A percentile compares a stretch with the other conserved stretches of the same genome.
phyloP scores from a whole-genome alignment of 257 asterid genomes.

The Fraxinus quadrangulata region DNA sequence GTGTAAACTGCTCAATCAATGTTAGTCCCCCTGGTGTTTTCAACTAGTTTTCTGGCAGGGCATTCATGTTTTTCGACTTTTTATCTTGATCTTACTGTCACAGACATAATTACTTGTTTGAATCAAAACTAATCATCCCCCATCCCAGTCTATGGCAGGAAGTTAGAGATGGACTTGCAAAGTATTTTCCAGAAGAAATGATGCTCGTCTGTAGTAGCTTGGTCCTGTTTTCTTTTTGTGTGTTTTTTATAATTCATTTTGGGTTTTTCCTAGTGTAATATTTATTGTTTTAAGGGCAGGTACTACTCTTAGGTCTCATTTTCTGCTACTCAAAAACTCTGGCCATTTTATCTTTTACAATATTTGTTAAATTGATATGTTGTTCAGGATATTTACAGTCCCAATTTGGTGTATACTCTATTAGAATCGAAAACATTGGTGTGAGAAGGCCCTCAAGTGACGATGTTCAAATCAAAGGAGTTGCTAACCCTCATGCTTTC shows the following conservation, averaged over 20 bases:
- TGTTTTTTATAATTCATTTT: neutral
- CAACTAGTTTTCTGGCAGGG: slow-evolving; percentile 1
- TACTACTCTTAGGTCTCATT: neutral
- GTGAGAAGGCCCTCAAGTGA: slow-evolving; percentile 74
- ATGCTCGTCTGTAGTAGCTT: neutral
- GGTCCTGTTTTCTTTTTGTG: slow-evolving; percentile 7
- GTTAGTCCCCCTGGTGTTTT: neutral
- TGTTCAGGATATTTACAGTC: slow-evolving; percentile 73
- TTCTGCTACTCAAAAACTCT: neutral
- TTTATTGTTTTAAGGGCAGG: slow-evolving; percentile 8
- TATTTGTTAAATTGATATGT: slow-evolving; percentile 13
- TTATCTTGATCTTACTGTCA: neutral
- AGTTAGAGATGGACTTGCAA: slow-evolving; percentile 3
- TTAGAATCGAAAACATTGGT: slow-evolving; percentile 71
- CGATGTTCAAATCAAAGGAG: slow-evolving; percentile 73
- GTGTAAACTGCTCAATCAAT: neutral
- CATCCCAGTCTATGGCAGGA: neutral
- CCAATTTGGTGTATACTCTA: slow-evolving; percentile 60
- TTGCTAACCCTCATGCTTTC: slow-evolving; percentile 65
- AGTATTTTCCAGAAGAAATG: neutral
- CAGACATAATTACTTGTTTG: neutral
- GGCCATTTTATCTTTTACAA: slow-evolving; percentile 8
- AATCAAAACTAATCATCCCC: neutral
- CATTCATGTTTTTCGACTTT: neutral
- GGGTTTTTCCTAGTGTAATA: neutral